Conservation (phyloP, 177 flowering plant species). For the Vitis hybrid region DNA sequence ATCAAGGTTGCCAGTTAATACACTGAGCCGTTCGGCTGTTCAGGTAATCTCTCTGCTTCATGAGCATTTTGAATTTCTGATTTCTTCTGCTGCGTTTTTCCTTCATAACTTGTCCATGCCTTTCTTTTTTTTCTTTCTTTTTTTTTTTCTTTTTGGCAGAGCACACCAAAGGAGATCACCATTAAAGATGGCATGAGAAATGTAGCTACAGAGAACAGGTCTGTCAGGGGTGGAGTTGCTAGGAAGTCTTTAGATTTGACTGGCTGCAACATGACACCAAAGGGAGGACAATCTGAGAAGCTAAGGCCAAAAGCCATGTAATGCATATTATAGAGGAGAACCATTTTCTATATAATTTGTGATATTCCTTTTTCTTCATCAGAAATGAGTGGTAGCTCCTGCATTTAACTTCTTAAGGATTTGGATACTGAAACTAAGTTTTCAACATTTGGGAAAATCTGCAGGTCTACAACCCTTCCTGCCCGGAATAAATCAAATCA, state of each 20-base stretch:
- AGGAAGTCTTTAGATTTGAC: neutral
- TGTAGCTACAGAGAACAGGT: neutral
- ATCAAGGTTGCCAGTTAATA: conserved; percentile 7
- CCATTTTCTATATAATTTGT: neutral
- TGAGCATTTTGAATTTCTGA: neutral
- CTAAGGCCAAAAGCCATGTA: conserved; percentile 10
- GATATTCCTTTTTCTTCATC: neutral
- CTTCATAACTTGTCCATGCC: neutral
- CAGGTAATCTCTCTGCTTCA: conserved; percentile 4
- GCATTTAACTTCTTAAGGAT: neutral
- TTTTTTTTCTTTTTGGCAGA: conserved; percentile 4
- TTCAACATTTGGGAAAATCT: neutral
- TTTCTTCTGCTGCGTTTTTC: neutral
- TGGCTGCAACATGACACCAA: neutral
- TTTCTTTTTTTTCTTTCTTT: neutral
- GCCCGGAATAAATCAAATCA: conserved; percentile 4
- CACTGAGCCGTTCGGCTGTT: neutral
- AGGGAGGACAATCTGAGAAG: conserved; percentile 1
- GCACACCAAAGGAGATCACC: neutral
- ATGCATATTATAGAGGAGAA: neutral
- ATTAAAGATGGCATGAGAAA: neutral
- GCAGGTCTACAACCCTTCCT: conserved; percentile 6
- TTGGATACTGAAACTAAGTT: neutral
- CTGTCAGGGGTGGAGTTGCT: no score
- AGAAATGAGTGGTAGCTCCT: neutral